phyloP scores from a whole-genome alignment of 2,329 filamentous ascomycete genomes.

The Aphanocladium album region DNA sequence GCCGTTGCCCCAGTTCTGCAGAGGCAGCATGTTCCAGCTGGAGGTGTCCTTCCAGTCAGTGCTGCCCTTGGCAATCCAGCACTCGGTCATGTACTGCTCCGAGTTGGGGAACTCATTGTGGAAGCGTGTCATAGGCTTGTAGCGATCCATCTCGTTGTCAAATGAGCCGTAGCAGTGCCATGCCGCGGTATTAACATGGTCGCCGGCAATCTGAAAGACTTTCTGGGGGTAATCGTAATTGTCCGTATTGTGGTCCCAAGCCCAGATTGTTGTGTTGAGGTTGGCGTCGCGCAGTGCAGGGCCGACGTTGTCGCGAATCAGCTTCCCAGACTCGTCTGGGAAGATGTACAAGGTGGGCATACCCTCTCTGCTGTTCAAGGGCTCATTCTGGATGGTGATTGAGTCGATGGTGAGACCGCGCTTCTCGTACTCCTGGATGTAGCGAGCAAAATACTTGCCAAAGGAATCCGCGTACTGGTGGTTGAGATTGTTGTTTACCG shows the following conservation, averaged over 20 bases:
- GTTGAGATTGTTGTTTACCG: slow-evolving; percentile 34
- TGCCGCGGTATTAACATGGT: slow-evolving; percentile 29
- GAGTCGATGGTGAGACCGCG: slow-evolving; percentile 33
- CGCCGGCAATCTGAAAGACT: slow-evolving; percentile 28
- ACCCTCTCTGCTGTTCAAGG: slow-evolving; percentile 33
- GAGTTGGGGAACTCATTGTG: slow-evolving; percentile 33
- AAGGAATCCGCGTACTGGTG: slow-evolving; percentile 25
- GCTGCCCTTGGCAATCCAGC: slow-evolving; percentile 38
- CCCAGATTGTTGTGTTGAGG: slow-evolving; percentile 41
- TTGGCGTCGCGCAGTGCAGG: slow-evolving; percentile 34
- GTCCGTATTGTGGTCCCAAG: slow-evolving; percentile 35
- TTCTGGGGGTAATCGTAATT: slow-evolving; percentile 36
- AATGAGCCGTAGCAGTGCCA: slow-evolving; percentile 37
- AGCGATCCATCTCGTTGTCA: slow-evolving; percentile 24
- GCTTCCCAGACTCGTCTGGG: slow-evolving; percentile 30
- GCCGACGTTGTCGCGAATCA: slow-evolving; percentile 35
- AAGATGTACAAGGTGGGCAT: slow-evolving; percentile 36
- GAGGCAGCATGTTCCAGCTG: slow-evolving; percentile 44
- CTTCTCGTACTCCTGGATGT: slow-evolving; percentile 34
- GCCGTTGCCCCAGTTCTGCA: slow-evolving; percentile 43
- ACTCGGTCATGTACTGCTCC: slow-evolving; percentile 46
- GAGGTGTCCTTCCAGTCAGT: slow-evolving; percentile 36
- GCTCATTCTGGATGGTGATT: slow-evolving; percentile 42
- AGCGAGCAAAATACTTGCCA: slow-evolving; percentile 37
- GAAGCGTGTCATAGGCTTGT: slow-evolving; percentile 34